Conservation (phyloP, 768 basidiomycete species). For the Tremella mesenterica region DNA sequence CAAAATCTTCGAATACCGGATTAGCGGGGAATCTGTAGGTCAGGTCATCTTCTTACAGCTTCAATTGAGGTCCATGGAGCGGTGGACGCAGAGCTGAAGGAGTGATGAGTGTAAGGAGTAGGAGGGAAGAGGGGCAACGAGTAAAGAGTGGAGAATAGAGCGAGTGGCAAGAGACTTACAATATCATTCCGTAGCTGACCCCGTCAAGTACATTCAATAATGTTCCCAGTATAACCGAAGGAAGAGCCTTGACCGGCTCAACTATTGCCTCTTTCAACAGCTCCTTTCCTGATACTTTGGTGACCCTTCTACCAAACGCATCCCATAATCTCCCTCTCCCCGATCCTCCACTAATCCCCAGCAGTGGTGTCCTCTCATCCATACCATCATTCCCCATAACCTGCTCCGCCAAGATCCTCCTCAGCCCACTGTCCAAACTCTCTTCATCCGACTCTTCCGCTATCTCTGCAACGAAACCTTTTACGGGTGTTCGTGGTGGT, state of each 20-base stretch:
- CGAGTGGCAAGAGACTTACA: constrained; percentile 22
- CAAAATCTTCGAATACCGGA: constrained; percentile 68
- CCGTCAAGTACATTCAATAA: constrained; percentile 88
- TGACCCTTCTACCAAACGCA: constrained; percentile 11
- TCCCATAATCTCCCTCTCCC: background rate
- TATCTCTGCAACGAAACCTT: no score
- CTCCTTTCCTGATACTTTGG: constrained; percentile 31
- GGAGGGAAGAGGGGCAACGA: no score
- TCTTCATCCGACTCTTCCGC: constrained; percentile 8
- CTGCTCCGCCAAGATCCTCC: constrained; percentile 21
- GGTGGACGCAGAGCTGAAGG: no score
- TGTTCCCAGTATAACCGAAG: constrained; percentile 74
- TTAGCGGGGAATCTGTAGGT: constrained; percentile 76
- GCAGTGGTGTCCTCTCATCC: constrained; percentile 21
- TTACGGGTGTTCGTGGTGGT: no score
- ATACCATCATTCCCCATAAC: constrained; percentile 9
- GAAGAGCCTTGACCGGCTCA: constrained; percentile 49
- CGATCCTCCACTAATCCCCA: constrained; percentile 7
- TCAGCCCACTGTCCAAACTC: constrained; percentile 7
- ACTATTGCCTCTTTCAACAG: constrained; percentile 23
- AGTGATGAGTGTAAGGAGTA: no score
- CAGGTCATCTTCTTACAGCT: background rate
- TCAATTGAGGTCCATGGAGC: background rate
- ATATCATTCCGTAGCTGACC: constrained; percentile 82
- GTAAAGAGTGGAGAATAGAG: background rate